Percentiles rank a stretch among this genome's conserved stretches.
These are phyloP conservation scores for Jackrogersella multiformis DNA, from an alignment of 495 filamentous ascomycete species.

Conservation along the genomic window DNA sequence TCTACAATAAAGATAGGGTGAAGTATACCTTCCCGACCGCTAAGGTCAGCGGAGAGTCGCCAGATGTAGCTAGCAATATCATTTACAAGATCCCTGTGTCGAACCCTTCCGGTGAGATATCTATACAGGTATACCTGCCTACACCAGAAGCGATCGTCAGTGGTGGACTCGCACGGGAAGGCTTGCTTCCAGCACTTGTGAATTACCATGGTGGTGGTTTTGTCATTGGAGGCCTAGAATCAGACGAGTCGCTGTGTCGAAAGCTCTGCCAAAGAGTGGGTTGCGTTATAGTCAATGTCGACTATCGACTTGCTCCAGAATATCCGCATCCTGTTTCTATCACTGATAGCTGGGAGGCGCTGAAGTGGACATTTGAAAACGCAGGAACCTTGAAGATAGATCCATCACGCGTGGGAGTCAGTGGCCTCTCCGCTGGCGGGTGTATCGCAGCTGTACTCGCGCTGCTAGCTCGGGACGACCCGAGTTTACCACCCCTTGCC, in stretches of 20 bases:
- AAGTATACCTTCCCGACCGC: slow-evolving; percentile 48
- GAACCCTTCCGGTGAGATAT: slow-evolving; percentile 46
- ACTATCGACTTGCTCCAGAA: slow-evolving; percentile 53
- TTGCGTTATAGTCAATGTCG: slow-evolving; percentile 59
- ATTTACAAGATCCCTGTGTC: slow-evolving; percentile 48
- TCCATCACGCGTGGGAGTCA: slow-evolving; percentile 44
- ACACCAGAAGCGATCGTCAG: slow-evolving; percentile 43
- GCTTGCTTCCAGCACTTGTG: slow-evolving; percentile 61
- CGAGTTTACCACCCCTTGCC: slow-evolving; percentile 49
- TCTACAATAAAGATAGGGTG: slow-evolving; percentile 48
- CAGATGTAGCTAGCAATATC: slow-evolving; percentile 46
- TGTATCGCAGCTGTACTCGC: slow-evolving; percentile 54
- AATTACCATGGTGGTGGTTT: slow-evolving; percentile 76
- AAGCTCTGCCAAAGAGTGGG: slow-evolving; percentile 59
- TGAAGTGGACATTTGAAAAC: slow-evolving; percentile 54
- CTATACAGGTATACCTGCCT: slow-evolving; percentile 48
- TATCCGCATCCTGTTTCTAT: slow-evolving; percentile 47
- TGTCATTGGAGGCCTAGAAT: slow-evolving; percentile 66
- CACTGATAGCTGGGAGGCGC: slow-evolving; percentile 53
- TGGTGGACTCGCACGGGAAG: slow-evolving; percentile 41
- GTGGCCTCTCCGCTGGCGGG: slow-evolving; percentile 52
- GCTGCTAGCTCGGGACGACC: slow-evolving; percentile 54
- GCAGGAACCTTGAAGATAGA: slow-evolving; percentile 53
- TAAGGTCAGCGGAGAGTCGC: slow-evolving; percentile 32
- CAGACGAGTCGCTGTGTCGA: slow-evolving; percentile 67